These are phyloP conservation scores for Colletotrichum gloeosporioides DNA, from an alignment of 2,329 filamentous ascomycete genomes.

Conservation along the genomic window DNA sequence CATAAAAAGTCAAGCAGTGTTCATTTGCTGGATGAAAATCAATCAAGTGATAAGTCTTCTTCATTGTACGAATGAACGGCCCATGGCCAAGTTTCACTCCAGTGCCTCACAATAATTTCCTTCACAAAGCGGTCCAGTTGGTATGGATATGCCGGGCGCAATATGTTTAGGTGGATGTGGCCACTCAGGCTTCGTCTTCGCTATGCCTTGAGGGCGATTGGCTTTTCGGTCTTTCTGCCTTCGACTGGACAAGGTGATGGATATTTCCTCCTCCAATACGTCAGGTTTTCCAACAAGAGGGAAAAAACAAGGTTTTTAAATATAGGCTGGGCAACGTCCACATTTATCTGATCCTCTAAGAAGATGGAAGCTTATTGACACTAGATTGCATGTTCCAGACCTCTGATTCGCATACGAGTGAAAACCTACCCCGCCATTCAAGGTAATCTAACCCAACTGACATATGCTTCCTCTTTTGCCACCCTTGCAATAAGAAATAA, in stretches of 20 bases:
- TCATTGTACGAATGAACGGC: accelerated
- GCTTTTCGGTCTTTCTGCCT: too few species aligned
- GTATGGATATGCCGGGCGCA: not conserved
- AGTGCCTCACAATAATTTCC: accelerated
- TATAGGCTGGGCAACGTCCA: not conserved
- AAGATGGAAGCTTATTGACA: not conserved
- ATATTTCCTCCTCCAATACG: too few species aligned
- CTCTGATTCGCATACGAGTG: not conserved
- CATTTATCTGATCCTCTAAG: not conserved
- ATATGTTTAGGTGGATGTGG: too few species aligned
- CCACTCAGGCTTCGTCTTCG: too few species aligned
- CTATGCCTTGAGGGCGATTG: too few species aligned
- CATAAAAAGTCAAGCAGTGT: not conserved
- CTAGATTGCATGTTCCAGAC: not conserved
- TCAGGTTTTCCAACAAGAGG: not conserved
- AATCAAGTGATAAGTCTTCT: not conserved
- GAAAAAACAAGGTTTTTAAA: not conserved
- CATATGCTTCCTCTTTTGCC: not conserved
- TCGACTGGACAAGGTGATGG: too few species aligned
- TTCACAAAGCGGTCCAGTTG: not conserved
- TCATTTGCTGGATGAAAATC: accelerated
- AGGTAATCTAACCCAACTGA: not conserved
- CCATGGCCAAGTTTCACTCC: not conserved
- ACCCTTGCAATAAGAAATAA: not conserved
- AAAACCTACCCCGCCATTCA: not conserved